Conservation (phyloP, 345 rosid species). For the Reutealis trisperma region DNA sequence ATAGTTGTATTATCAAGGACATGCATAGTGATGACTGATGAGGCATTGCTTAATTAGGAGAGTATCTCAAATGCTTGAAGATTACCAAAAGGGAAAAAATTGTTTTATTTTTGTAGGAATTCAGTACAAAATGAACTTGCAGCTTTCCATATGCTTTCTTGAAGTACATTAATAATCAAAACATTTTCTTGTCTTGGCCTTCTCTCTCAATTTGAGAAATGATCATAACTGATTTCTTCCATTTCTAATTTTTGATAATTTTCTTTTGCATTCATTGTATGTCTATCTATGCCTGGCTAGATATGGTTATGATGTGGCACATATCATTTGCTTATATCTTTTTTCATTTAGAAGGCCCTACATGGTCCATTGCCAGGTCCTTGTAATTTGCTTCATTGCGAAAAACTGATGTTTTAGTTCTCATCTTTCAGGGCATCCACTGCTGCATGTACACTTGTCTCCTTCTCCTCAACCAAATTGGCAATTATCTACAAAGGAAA, state of each 20-base stretch:
- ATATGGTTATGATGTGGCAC: neutral
- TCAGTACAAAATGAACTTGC: neutral
- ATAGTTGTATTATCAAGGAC: neutral
- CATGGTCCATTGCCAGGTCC: neutral
- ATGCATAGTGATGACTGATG: neutral
- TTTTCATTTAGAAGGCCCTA: neutral
- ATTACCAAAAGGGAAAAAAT: neutral
- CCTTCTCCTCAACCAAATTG: slow-evolving; percentile 32
- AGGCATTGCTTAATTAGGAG: neutral
- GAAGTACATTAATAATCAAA: neutral
- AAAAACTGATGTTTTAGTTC: slow-evolving; percentile 9
- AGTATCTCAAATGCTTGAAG: neutral
- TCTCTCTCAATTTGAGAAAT: neutral
- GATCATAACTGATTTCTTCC: neutral
- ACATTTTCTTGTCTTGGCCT: neutral
- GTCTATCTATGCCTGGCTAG: neutral
- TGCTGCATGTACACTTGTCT: slow-evolving; percentile 32
- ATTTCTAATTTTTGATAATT: neutral
- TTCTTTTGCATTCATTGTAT: neutral
- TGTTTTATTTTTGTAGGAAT: neutral
- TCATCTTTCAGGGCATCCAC: slow-evolving; percentile 39
- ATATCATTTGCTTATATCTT: neutral
- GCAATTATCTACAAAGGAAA: slow-evolving; percentile 26
- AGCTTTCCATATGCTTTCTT: neutral
- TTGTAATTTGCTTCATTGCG: neutral